phyloP scores from a whole-genome alignment of 2,329 filamentous ascomycete genomes.

The Monosporascus sp. region DNA sequence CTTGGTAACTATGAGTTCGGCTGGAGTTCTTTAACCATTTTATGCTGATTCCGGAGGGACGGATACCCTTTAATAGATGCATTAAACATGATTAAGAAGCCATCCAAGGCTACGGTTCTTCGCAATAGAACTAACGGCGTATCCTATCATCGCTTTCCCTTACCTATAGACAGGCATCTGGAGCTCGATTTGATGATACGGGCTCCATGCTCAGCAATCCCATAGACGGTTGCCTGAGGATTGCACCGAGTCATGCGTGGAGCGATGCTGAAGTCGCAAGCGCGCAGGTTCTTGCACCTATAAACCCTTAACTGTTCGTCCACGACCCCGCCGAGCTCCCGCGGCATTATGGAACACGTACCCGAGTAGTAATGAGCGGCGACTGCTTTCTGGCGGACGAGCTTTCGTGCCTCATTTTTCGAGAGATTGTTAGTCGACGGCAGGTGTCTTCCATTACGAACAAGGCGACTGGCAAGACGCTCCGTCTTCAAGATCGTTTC shows the following conservation, averaged over 20 bases:
- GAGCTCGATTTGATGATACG: slow-evolving; percentile 8
- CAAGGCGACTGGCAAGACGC: neutral
- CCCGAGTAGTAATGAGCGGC: slow-evolving; percentile 6
- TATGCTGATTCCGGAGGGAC: too few species aligned
- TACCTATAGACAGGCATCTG: too few species aligned
- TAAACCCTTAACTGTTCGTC: slow-evolving; percentile 7
- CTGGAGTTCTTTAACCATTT: too few species aligned
- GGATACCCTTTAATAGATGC: too few species aligned
- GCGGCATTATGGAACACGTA: slow-evolving; percentile 8
- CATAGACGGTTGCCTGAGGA: slow-evolving; percentile 12
- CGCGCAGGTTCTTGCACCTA: slow-evolving; percentile 7
- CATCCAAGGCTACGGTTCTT: too few species aligned
- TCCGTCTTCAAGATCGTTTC: neutral
- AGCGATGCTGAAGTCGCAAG: slow-evolving; percentile 9
- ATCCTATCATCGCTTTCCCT: too few species aligned
- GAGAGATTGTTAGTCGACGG: neutral
- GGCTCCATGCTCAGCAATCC: slow-evolving; percentile 8
- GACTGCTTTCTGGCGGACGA: neutral
- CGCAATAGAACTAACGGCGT: too few species aligned
- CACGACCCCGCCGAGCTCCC: slow-evolving; percentile 10
- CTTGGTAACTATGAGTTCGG: too few species aligned
- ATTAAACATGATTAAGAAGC: too few species aligned
- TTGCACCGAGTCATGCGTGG: slow-evolving; percentile 6
- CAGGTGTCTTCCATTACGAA: too few species aligned
- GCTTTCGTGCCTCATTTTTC: neutral